phyloP scores from a whole-genome alignment of 345 rosid genomes.

The Eucalyptus tenuipes region DNA sequence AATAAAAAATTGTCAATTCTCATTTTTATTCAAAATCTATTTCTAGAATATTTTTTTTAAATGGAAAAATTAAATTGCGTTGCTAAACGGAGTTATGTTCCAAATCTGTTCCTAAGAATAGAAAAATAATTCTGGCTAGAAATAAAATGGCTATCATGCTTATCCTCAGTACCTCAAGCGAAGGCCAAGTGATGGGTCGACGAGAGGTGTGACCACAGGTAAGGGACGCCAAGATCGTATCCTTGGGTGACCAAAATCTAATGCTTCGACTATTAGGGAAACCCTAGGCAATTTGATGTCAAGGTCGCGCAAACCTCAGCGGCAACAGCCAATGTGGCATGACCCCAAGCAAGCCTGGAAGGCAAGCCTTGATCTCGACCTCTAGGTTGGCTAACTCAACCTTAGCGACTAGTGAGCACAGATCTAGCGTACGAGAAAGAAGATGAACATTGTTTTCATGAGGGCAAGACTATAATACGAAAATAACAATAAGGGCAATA shows the following conservation, averaged over 20 bases:
- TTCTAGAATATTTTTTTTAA: too few species aligned
- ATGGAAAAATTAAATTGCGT: too few species aligned
- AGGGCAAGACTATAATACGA: neutral
- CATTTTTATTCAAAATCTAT: too few species aligned
- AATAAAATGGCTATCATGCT: too few species aligned
- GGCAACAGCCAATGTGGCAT: neutral
- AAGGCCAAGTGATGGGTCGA: too few species aligned
- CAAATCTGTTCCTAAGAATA: too few species aligned
- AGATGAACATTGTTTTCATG: neutral
- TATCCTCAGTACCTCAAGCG: too few species aligned
- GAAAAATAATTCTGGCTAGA: accelerated
- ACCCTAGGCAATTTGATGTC: neutral
- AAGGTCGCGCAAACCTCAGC: neutral
- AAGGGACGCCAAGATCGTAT: too few species aligned
- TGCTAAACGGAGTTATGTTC: accelerated
- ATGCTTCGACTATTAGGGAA: too few species aligned
- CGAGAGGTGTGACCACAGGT: too few species aligned
- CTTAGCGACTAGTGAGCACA: neutral
- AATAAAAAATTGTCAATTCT: too few species aligned
- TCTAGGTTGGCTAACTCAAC: neutral
- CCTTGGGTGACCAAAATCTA: too few species aligned
- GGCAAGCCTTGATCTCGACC: neutral
- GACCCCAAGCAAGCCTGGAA: neutral
- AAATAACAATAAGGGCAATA: neutral
- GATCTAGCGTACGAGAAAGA: neutral